These are phyloP conservation scores for button mushroom (Agaricus bisporus) DNA, from an alignment of 768 basidiomycete genomes.

Conservation along the genomic window DNA sequence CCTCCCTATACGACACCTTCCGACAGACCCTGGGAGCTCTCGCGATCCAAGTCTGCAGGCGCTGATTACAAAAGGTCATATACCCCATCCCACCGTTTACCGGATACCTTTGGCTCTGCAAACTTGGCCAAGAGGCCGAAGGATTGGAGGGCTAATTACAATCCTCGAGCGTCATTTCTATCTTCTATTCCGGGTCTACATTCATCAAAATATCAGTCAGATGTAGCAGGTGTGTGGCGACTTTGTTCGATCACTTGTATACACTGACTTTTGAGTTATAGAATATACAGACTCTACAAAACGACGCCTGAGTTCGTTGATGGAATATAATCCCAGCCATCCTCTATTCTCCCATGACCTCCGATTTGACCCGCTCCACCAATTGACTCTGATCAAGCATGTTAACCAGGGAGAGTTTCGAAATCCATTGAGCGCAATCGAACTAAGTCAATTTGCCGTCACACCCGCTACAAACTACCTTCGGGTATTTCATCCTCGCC, in stretches of 20 bases:
- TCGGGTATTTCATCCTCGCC: slow-evolving; percentile 10
- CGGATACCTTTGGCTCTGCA: slow-evolving; percentile 19
- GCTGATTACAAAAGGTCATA: not conserved
- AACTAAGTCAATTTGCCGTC: slow-evolving; percentile 13
- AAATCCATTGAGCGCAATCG: slow-evolving; percentile 7
- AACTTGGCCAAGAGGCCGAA: slow-evolving; percentile 34
- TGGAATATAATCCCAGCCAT: slow-evolving; percentile 21
- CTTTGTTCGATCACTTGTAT: too few species aligned
- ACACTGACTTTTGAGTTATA: not conserved
- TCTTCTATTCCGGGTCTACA: slow-evolving; percentile 17
- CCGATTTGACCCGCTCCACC: slow-evolving; percentile 30
- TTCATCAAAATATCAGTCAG: slow-evolving; percentile 21
- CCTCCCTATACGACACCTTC: not conserved
- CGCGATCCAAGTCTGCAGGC: slow-evolving; percentile 1
- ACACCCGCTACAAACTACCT: slow-evolving; percentile 8
- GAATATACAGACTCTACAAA: slow-evolving; percentile 24
- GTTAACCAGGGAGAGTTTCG: slow-evolving; percentile 41
- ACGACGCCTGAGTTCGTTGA: slow-evolving; percentile 23
- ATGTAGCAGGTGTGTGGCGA: slow-evolving; percentile 26
- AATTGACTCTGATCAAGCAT: slow-evolving; percentile 19
- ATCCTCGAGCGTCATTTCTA: slow-evolving; percentile 19
- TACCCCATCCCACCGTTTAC: slow-evolving; percentile 4
- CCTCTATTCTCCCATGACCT: slow-evolving; percentile 46
- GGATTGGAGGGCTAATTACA: slow-evolving; percentile 39
- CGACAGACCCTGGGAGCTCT: not conserved